Conservation (phyloP, 805 yeast species). For the Torulaspora gathmanii region DNA sequence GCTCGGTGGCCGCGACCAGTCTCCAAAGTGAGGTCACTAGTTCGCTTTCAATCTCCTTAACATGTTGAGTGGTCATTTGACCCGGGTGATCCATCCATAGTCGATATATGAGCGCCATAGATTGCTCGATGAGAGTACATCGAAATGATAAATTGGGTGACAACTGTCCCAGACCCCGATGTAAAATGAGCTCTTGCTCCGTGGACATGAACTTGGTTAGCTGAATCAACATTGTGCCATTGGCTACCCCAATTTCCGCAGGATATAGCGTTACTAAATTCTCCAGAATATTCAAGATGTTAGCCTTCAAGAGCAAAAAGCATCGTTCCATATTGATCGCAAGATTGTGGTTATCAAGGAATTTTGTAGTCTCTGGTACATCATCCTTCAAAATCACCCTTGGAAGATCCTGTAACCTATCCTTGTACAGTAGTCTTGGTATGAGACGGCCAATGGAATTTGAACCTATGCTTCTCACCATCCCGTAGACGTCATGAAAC, state of each 20-base stretch:
- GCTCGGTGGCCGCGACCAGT: constrained; percentile 36
- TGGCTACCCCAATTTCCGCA: constrained; percentile 13
- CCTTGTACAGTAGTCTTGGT: constrained; percentile 19
- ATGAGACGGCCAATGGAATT: constrained; percentile 25
- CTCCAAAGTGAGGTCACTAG: constrained; percentile 49
- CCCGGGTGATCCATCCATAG: constrained; percentile 21
- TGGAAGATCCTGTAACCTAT: constrained; percentile 24
- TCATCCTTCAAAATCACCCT: constrained; percentile 30
- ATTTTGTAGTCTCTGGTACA: constrained; percentile 3
- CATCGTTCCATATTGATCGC: constrained; percentile 25
- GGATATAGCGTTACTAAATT: constrained; percentile 31
- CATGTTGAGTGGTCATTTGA: constrained; percentile 16
- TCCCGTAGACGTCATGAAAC: constrained; percentile 23
- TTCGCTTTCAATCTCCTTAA: constrained; percentile 40
- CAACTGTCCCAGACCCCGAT: constrained; percentile 24
- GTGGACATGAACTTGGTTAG: constrained; percentile 30
- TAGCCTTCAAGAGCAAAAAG: constrained; percentile 36
- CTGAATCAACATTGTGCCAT: constrained; percentile 25
- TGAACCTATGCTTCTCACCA: constrained; percentile 30
- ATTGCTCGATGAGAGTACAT: constrained; percentile 22
- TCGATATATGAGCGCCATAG: constrained; percentile 16
- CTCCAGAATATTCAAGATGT: constrained; percentile 49
- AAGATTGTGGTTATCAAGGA: constrained; percentile 4
- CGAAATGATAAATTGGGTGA: constrained; percentile 18
- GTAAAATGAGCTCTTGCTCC: constrained; percentile 33